Conservation (phyloP, 768 basidiomycete species). For the Suillus variegatus region DNA sequence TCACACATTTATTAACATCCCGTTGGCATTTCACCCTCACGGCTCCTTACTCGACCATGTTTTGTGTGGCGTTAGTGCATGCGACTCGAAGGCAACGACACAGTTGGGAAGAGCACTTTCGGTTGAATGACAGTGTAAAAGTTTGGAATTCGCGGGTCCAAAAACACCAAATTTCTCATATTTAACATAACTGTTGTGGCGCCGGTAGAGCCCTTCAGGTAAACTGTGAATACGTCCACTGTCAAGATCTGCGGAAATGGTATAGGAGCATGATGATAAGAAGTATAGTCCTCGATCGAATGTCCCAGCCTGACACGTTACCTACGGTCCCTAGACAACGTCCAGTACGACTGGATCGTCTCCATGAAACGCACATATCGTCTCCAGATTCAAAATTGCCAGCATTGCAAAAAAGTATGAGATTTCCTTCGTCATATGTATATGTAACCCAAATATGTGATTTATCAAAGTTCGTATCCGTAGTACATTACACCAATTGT, state of each 20-base stretch:
- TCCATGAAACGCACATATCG: no score
- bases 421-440: neutral
- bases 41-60: no score
- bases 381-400: neutral
- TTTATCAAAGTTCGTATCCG: constrained; percentile 11
- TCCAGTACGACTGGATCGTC: no score
- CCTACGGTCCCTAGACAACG: neutral
- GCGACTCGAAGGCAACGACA: neutral
- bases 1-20: no score
- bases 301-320: neutral
- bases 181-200: neutral
- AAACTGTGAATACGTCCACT: neutral
- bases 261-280: no score
- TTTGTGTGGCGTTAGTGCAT: neutral
- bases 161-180: neutral
- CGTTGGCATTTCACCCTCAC: no score
- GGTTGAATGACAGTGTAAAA: neutral
- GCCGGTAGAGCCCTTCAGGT: neutral
- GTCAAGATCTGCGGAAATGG: no score
- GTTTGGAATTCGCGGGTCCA: neutral
- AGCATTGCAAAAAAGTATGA: neutral
- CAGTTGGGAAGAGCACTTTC: neutral
- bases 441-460: constrained; percentile 6
- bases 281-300: no score
- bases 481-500: constrained; percentile 14